phyloP scores from a whole-genome alignment of 495 filamentous ascomycete species.

The Echria macrotheca region DNA sequence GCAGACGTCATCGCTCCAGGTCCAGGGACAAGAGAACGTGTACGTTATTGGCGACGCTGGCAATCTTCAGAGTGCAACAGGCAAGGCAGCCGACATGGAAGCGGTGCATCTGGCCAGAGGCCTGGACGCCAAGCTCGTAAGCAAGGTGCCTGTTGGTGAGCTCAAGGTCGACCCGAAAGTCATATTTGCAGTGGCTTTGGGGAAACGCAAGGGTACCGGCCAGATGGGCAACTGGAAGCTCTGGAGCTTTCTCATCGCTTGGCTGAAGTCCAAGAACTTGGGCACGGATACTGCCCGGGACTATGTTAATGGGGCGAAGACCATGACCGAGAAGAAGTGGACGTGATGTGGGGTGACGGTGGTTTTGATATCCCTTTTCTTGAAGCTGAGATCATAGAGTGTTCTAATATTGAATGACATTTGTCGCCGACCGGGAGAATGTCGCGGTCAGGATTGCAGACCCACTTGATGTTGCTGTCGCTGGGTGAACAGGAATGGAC shows the following conservation, averaged over 20 bases:
- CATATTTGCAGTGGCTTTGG: constrained; percentile 38
- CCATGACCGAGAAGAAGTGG: constrained; percentile 13
- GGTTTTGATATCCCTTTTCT: no score
- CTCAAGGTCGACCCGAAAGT: constrained; percentile 21
- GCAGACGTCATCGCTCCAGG: constrained; percentile 32
- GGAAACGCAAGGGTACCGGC: constrained; percentile 42
- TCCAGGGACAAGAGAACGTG: constrained; percentile 29
- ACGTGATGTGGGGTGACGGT: not conserved
- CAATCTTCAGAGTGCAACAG: constrained; percentile 23
- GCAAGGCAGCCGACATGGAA: constrained; percentile 20
- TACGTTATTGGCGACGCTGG: constrained; percentile 41
- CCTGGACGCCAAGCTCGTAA: constrained; percentile 21
- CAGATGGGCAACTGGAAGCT: constrained; percentile 42
- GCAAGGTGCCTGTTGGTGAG: constrained; percentile 3
- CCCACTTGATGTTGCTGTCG: no score
- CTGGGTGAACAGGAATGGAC: constrained; percentile 2
- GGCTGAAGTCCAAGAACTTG: constrained; percentile 39
- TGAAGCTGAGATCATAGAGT: no score
- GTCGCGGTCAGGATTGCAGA: no score
- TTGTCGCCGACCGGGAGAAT: no score
- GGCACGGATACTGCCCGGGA: constrained; percentile 22
- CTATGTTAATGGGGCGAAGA: constrained; percentile 18
- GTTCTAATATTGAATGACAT: no score
- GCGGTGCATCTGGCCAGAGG: constrained; percentile 24
- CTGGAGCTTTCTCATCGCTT: constrained; percentile 41